Evolutionary conservation across 2,329 filamentous ascomycete species (phyloP).

Genomic region (Aspergillus sp.): DNA sequence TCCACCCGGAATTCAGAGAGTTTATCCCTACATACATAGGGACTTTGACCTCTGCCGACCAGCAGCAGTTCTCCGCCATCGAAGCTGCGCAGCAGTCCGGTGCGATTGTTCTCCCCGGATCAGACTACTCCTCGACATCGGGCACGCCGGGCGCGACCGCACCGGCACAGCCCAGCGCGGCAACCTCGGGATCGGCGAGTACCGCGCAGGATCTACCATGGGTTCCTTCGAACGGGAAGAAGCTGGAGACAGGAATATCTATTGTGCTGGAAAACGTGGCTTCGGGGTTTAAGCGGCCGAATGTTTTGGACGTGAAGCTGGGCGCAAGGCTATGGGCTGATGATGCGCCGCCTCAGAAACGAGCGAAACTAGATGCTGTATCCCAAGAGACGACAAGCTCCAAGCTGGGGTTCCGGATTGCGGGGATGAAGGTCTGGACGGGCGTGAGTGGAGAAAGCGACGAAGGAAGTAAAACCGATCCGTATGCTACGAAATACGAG

Average conservation of each 20-base stretch:
- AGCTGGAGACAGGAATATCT: slow-evolving; percentile 72
- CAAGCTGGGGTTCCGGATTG: slow-evolving; percentile 64
- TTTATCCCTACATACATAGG: slow-evolving; percentile 87
- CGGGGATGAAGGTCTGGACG: slow-evolving; percentile 64
- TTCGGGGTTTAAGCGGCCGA: slow-evolving; percentile 77
- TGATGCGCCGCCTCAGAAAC: slow-evolving; percentile 59
- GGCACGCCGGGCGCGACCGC: slow-evolving; percentile 18
- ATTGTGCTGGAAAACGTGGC: slow-evolving; percentile 86
- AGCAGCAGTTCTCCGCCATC: slow-evolving; percentile 39
- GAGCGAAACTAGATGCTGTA: slow-evolving; percentile 61
- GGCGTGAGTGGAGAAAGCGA: slow-evolving; percentile 37
- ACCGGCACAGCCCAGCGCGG: slow-evolving; percentile 14
- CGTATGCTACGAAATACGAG: slow-evolving; percentile 45
- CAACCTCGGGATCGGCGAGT: slow-evolving; percentile 21
- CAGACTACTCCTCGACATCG: slow-evolving; percentile 23
- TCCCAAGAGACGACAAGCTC: slow-evolving; percentile 60
- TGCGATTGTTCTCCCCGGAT: slow-evolving; percentile 29
- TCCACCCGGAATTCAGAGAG: slow-evolving; percentile 71
- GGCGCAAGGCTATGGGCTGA: slow-evolving; percentile 86
- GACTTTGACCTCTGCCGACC: slow-evolving; percentile 68
- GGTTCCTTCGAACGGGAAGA: slow-evolving; percentile 59
- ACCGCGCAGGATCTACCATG: slow-evolving; percentile 34
- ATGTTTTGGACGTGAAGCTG: slow-evolving; percentile 91
- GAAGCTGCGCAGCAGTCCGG: slow-evolving; percentile 52
- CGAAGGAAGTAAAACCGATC: slow-evolving; percentile 35